A percentile compares a stretch with the other conserved stretches of the same genome.
phyloP scores from a whole-genome alignment of 2,329 filamentous ascomycete genomes.

The Chrysosporium queenslandicum region DNA sequence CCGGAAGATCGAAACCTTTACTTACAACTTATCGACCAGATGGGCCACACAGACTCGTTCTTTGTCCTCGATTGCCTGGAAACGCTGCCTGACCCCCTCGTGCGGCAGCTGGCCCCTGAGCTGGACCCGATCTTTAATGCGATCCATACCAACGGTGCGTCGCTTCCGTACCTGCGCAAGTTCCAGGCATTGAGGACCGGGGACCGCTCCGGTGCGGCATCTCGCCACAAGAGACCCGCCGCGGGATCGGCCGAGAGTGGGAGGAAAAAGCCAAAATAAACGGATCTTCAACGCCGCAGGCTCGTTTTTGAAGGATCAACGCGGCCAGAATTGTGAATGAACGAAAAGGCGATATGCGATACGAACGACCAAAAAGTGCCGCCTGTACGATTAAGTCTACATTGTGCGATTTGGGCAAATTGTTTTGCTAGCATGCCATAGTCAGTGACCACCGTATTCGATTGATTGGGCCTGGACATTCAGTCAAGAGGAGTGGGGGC shows the following conservation, averaged over 20 bases:
- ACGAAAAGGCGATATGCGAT: no score
- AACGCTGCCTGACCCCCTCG: conserved; percentile 24
- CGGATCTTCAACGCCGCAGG: no score
- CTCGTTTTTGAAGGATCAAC: no score
- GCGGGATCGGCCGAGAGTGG: conserved; percentile 19
- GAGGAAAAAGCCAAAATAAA: conserved; percentile 29
- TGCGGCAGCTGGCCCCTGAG: conserved; percentile 25
- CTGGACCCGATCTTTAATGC: conserved; percentile 30
- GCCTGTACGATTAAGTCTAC: no score
- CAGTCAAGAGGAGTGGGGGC: neutral
- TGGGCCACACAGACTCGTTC: conserved; percentile 13
- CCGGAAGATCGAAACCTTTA: conserved; percentile 37
- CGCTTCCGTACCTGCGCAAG: conserved; percentile 28
- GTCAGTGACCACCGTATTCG: neutral
- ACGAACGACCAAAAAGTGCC: no score
- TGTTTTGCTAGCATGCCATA: neutral
- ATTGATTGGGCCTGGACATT: no score
- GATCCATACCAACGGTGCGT: conserved; percentile 37
- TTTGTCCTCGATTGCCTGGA: conserved; percentile 36
- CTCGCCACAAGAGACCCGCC: conserved; percentile 28
- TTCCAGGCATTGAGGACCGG: conserved; percentile 26
- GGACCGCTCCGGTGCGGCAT: conserved; percentile 8
- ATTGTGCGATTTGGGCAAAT: neutral
- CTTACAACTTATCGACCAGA: conserved; percentile 30
- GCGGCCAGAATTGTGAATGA: no score